A percentile compares a stretch with the other conserved stretches of the same genome.
phyloP scores from a whole-genome alignment of 768 basidiomycete genomes.

The Hortiboletus campestris region DNA sequence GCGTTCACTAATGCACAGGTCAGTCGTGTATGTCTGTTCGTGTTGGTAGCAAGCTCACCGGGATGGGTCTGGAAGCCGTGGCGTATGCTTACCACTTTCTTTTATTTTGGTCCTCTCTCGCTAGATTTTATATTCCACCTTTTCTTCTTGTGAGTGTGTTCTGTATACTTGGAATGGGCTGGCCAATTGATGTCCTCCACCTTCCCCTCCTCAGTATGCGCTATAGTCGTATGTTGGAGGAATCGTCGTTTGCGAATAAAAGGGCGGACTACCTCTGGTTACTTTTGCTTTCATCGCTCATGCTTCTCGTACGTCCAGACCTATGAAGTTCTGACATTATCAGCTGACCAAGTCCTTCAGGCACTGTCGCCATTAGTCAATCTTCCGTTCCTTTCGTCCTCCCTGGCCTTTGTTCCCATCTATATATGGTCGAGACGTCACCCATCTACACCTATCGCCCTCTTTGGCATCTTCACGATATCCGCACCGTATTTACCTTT shows the following conservation, averaged over 20 bases:
- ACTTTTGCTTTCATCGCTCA: constrained; percentile 73
- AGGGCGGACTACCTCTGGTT: constrained; percentile 97
- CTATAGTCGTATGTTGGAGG: constrained; percentile 95
- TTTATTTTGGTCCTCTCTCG: constrained; percentile 92
- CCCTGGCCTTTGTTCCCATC: constrained; percentile 91
- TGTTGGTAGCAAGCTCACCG: constrained; percentile 9
- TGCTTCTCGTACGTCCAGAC: constrained; percentile 70
- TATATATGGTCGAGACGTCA: constrained; percentile 97
- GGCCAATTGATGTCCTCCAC: neutral
- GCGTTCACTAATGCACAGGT: constrained; percentile 80
- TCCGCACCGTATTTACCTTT: constrained; percentile 94
- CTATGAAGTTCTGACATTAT: neutral
- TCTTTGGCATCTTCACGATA: constrained; percentile 93
- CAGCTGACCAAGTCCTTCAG: constrained; percentile 35
- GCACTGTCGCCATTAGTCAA: constrained; percentile 84
- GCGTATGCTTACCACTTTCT: constrained; percentile 88
- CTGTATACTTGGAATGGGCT: too few relatives aligned
- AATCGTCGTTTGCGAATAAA: constrained; percentile 89
- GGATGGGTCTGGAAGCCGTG: constrained; percentile 56
- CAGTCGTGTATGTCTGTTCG: neutral
- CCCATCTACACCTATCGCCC: constrained; percentile 90
- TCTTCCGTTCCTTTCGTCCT: constrained; percentile 89
- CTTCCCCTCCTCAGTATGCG: constrained; percentile 67
- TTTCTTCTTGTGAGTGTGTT: constrained; percentile 87
- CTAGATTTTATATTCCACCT: constrained; percentile 96